A percentile compares a stretch with the other conserved stretches of the same genome.
Evolutionary conservation across 2,329 filamentous ascomycete species (phyloP).

Genomic region (Beauveria sp.): DNA sequence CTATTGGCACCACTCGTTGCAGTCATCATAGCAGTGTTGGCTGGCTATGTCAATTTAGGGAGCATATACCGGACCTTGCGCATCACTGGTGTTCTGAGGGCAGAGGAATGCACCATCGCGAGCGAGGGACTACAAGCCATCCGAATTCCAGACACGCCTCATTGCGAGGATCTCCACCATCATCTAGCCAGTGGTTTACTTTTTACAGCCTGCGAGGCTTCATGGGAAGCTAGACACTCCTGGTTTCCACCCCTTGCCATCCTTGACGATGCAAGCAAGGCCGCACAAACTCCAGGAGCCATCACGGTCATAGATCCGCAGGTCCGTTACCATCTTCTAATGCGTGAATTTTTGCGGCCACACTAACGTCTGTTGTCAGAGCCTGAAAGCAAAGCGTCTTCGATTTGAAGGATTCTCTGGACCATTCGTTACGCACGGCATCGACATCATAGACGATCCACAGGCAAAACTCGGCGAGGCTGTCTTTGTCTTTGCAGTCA

Average conservation of each 20-base stretch:
- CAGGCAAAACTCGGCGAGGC: constrained; percentile 25
- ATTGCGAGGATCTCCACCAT: constrained; percentile 55
- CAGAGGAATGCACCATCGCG: not conserved
- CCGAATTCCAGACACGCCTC: constrained; percentile 41
- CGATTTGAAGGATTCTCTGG: constrained; percentile 42
- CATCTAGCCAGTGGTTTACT: constrained; percentile 39
- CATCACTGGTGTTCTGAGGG: constrained; percentile 5
- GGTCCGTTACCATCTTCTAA: constrained; percentile 24
- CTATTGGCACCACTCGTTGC: not conserved
- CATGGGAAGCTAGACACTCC: constrained; percentile 29
- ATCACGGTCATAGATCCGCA: constrained; percentile 47
- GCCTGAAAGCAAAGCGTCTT: constrained; percentile 36
- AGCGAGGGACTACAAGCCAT: constrained; percentile 24
- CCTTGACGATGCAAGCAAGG: constrained; percentile 32
- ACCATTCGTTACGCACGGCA: constrained; percentile 52
- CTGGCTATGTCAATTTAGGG: constrained; percentile 1
- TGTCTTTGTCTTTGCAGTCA: constrained; percentile 54
- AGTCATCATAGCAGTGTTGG: not conserved
- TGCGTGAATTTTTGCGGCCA: too few species aligned
- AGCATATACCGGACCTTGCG: not conserved
- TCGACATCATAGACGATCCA: constrained; percentile 49
- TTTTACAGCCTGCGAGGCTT: constrained; percentile 50
- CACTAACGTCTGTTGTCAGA: constrained; percentile 25
- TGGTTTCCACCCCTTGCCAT: constrained; percentile 45
- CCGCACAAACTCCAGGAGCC: constrained; percentile 29